Base-by-base conservation (phyloP, 805 yeast species). In the Sugiyamaella smithiae region DNA sequence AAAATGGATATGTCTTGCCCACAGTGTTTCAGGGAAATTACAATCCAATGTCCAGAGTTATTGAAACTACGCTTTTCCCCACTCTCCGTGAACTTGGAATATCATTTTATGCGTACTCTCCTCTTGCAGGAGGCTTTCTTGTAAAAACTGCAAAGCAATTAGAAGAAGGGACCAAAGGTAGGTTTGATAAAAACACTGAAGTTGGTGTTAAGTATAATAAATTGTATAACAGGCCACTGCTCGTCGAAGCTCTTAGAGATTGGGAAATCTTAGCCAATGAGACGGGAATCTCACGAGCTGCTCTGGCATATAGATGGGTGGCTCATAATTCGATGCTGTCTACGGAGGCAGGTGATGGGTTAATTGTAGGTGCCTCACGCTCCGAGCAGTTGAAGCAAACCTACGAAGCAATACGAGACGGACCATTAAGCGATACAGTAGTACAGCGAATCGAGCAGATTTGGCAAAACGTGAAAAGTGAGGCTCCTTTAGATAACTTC, bases 1-100 rank as follows among this genome's bases (percentile, higher is more conserved):
- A 50, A 40, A 50, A 61, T 35, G 53, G 52, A 12, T 61, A 61
- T 51, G 52, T 59, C 23, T 40, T 50, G 12, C 66, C 66, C 1
- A 48, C 65, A 5, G 63, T 62, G 14, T 60, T 53, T 46, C 66
- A 62, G 45, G 66, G 65, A 22, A 50, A 57, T 26, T 62, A 62
- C 51, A 62, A 62, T 43, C 56, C 61, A 25, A 50, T 62, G 23
- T 48, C 63, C n/a, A 56, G 65, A 25, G 44, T 41, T 29, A 45
- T 40, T 37, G 66, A 61, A 44, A 9, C 23, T 5, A 57, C 59
- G 12, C 47, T 62, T 17, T 55, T 62, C 31, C 65, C 66, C 1
- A 37, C 55, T 12, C 45, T 61, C 22, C 48, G 54, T 26, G 50
- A 50, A 33, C 43, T 51, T 12, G 42, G 47, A 1, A 56, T 62